Base-by-base conservation (phyloP, 352 stramenopile species). In the Pythium apleroticum region DNA sequence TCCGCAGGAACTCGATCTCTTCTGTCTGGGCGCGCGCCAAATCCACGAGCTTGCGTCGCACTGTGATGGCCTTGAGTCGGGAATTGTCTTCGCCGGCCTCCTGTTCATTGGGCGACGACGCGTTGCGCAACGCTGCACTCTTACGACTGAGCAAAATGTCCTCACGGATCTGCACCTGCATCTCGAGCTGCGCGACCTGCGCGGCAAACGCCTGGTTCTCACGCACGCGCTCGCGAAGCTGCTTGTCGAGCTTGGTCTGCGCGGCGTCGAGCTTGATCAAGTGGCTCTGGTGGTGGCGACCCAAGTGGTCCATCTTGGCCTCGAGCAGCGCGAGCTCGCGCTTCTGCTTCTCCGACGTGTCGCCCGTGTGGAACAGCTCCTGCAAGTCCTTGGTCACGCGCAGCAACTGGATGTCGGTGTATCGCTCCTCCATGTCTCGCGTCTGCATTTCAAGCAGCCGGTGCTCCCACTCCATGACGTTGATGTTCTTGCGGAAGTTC, bases 401-500 rank as follows among this genome's bases (percentile, higher is more conserved):
- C 31, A 98, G 71, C 54, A 98, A 75, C 68, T 98, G 93, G 39
- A 98, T 86, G 70, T 98, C 93, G 8, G 84, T 97, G 82, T 97
- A 97, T 20, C 92, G 78, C 64, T 97, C 91, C 57, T 97, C 87
- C 71, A 93, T 88, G 74, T 98, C 89, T 12, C 79, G 76, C 17
- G 80, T 88, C 59, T 96, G 76, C 57, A 93, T 69, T 20, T 90
- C 73, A 27, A 98, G 69, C 56, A 93, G 81, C 10, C 78, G 68
- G 65, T 96, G 84, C 54, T 97, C 88, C 93, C 93, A 98, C 67
- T 98, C 83, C 87, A 98, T 97, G 60, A 95, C 84, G 72, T 97
- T 97, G 72, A 98, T 97, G 66, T 80, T 96, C 67, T 98, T 97
- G 37, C 90, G 85, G 53, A 98, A 98, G 59, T 98, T 89, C 70